Percentiles rank a stretch among this genome's conserved stretches.
phyloP scores from a whole-genome alignment of 768 basidiomycete species.

The Tubosaeta brunneosetosa region DNA sequence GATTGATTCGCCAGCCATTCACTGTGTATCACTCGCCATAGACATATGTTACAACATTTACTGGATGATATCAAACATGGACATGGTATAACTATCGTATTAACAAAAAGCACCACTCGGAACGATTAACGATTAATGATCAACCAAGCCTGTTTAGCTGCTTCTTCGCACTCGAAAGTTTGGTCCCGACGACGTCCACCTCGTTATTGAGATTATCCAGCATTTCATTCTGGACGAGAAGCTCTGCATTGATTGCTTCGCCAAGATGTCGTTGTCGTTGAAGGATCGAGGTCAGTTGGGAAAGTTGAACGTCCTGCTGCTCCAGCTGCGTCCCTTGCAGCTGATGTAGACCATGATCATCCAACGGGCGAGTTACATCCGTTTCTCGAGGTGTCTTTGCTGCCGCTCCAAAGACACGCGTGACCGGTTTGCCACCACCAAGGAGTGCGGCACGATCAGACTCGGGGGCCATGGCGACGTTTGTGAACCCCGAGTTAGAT shows the following conservation, averaged over 20 bases:
- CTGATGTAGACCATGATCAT: slow-evolving; percentile 73
- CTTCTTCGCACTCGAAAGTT: slow-evolving; percentile 75
- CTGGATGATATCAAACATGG: slow-evolving; percentile 14
- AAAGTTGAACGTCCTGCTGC: slow-evolving; percentile 79
- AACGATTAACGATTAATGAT: slow-evolving; percentile 25
- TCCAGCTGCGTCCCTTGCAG: slow-evolving; percentile 79
- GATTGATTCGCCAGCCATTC: slow-evolving; percentile 10
- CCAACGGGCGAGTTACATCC: slow-evolving; percentile 79
- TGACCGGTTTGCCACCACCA: slow-evolving; percentile 46
- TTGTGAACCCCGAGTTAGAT: slow-evolving; percentile 26
- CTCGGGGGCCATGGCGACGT: slow-evolving; percentile 37
- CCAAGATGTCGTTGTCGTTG: slow-evolving; percentile 84
- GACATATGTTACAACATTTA: slow-evolving; percentile 23
- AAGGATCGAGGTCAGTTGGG: slow-evolving; percentile 74
- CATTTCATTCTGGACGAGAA: slow-evolving; percentile 79
- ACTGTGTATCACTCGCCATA: slow-evolving; percentile 24
- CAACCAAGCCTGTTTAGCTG: slow-evolving; percentile 76
- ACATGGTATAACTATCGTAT: slow-evolving; percentile 21
- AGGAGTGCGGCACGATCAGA: slow-evolving; percentile 66
- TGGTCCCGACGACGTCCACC: slow-evolving; percentile 73
- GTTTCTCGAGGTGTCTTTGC: slow-evolving; percentile 67
- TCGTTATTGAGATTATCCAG: slow-evolving; percentile 74
- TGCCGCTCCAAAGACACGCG: slow-evolving; percentile 75
- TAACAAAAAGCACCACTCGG: slow-evolving; percentile 1
- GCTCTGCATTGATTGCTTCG: slow-evolving; percentile 78